Evolutionary conservation across 2,329 filamentous ascomycete genomes (phyloP), one percentile per base, ranked within the genome.

Genomic region (Fusarium proliferatum): DNA sequence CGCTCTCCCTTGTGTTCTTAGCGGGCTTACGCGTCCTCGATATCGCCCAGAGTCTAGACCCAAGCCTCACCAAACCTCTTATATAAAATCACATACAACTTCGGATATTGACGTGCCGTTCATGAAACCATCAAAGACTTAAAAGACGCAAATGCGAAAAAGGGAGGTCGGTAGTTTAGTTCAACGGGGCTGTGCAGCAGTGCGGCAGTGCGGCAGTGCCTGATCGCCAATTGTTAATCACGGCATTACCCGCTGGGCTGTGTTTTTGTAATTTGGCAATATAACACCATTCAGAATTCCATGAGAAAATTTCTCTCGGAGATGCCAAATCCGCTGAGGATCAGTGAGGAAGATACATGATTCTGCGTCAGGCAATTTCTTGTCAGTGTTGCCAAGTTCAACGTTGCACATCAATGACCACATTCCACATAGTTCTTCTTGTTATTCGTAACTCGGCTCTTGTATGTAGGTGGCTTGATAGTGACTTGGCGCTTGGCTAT

Each of bases 391-490:
- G 23, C 56, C 23, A n/a, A 59, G 30, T 59, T 30, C 23, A 2
- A 2, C 5, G 6, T 12, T 34, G n/a, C n/a, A 48, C 21, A 58
- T 17, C n/a, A 49, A 58, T 28, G 9, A 19, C 30, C 19, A 4
- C 26, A 49, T 36, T n/a, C 12, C 4, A 21, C 4, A 48, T 36
- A 49, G 19, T 30, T 12, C 13, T 2, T 13, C 26, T 55, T 23
- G 21, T 23, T 34, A 19, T n/a, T 51, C 56, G 56, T 42, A 51
- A 59, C 56, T 51, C 56, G 56, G 56, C 56, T 59, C 42, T 59
- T 36, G 21, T 28, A 48, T 30, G 33, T 42, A 59, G 33, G 23
- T 38, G 51, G 23, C 42, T 17, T 23, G 17, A 13, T 48, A 46
- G 30, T 17, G n/a, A 34, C 17, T 38, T 36, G 11, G 33, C 23